phyloP scores from a whole-genome alignment of 306 rosid species.

The Rubus parviflorus region DNA sequence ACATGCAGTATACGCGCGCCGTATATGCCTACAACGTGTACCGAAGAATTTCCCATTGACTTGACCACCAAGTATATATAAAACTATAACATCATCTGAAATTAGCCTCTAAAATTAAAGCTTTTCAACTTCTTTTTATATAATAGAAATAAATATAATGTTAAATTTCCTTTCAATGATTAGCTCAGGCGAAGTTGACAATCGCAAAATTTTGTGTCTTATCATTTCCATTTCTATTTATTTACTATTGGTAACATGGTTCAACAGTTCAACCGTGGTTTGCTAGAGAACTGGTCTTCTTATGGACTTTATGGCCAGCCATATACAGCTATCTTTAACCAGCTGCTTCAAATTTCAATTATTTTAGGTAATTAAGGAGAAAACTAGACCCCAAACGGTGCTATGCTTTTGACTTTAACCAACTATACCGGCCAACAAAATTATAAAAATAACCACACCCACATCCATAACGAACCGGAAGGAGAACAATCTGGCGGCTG shows the following conservation, averaged over 20 bases:
- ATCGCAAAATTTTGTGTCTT: neutral
- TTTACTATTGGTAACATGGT: too few species aligned
- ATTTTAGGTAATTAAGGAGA: neutral
- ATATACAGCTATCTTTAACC: neutral
- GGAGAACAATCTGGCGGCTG: neutral
- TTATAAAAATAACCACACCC: neutral
- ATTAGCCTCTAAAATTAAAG: neutral
- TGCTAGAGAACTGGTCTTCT: neutral
- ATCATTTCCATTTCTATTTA: neutral
- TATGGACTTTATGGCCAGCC: conserved; percentile 13
- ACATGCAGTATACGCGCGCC: too few species aligned
- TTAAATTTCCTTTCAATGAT: conserved; percentile 9
- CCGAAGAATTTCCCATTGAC: too few species aligned
- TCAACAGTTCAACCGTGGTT: neutral
- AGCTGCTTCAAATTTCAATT: neutral
- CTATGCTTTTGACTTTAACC: neutral
- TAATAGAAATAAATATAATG: neutral
- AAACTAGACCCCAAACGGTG: neutral
- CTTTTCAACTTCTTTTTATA: too few species aligned
- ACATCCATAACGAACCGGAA: neutral
- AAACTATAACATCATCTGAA: neutral
- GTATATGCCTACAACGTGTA: too few species aligned
- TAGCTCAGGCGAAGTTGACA: conserved; percentile 15
- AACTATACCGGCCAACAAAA: neutral
- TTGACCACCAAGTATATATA: neutral